These are phyloP conservation scores for Phyllosticta citriasiana DNA, from an alignment of 2,329 filamentous ascomycete species.

Conservation along the genomic window DNA sequence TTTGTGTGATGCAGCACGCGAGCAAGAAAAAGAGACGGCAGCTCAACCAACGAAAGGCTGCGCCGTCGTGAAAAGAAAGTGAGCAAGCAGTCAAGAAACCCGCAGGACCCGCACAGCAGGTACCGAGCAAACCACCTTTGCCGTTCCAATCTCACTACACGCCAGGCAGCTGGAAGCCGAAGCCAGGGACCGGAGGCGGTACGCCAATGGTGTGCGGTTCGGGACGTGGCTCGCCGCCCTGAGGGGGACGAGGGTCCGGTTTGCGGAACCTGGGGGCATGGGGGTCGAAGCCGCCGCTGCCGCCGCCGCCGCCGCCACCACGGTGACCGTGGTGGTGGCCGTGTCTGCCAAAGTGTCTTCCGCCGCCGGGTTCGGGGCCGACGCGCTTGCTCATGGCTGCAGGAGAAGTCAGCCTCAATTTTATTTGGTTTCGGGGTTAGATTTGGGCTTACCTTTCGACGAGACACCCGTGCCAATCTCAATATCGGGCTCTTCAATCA, in stretches of 20 bases:
- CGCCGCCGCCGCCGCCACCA: constrained; percentile 10
- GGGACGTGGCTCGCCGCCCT: constrained; percentile 20
- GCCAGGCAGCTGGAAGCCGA: constrained; percentile 40
- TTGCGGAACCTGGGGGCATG: constrained; percentile 21
- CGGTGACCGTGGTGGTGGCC: not conserved
- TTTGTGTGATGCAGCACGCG: not conserved
- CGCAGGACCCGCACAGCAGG: no score
- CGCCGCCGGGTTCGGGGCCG: constrained; percentile 11
- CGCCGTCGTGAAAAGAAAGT: no score
- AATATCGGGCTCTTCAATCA: constrained; percentile 95
- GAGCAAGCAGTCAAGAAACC: no score
- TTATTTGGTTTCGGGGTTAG: constrained; percentile 17
- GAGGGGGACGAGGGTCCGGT: constrained; percentile 14
- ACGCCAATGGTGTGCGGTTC: constrained; percentile 38
- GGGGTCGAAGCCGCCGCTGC: constrained; percentile 15
- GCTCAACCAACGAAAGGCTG: no score
- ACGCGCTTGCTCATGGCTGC: constrained; percentile 8
- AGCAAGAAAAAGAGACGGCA: not conserved
- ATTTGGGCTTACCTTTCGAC: constrained; percentile 51
- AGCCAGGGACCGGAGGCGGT: constrained; percentile 44
- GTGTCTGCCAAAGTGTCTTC: constrained; percentile 4
- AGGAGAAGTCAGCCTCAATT: constrained; percentile 5
- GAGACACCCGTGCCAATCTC: constrained; percentile 97
- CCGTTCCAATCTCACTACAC: not conserved
- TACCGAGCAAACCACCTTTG: no score